Evolutionary conservation across 2,329 filamentous ascomycete species (phyloP), one percentile per base, ranked within the genome.

Genomic region (Venturia effusa): DNA sequence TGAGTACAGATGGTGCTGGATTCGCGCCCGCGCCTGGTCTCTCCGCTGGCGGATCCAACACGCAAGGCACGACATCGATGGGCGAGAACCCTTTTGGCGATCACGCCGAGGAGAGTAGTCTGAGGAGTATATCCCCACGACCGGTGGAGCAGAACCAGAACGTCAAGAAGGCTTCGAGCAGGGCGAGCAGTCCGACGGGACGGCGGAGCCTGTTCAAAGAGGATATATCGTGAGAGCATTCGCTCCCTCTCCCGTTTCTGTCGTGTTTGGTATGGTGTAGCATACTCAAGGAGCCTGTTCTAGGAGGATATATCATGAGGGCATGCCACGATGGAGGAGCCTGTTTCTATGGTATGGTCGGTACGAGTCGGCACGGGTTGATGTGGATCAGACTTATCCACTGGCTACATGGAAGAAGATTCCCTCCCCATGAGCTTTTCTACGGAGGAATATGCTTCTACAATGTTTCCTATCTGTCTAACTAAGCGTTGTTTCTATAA

Each of bases 81-180:
- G 61, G 13, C 61, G 66, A 27, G 66, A 69, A 93, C 73, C 89
- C 89, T 0, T 92, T 92, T 71, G 88, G 86, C 62, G 88, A 90
- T 69, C 81, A 84, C 37, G 84, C 83, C 70, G 71, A 84, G 64
- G 27, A 57, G 51, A 57, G 51, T 34, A 83, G 79, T 72, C 69
- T 90, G 74, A 77, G 89, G 64, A 88, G 88, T 32, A 85, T 92
- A 37, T 93, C 89, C 73, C 89, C 90, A 3, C 75, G 89, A 68
- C 90, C 90, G 62, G 66, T 78, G 51, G 76, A 77, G 66, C 88
- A 68, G 79, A 85, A 61, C 81, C 80, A 37, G 74, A 75, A 64
- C 75, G 74, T 65, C 67, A 64, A 15, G 70, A 74, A 68, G 66
- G 66, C 71, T 34, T 71, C 72, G 11, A 74, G 73, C 62, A 66